These are phyloP conservation scores for Taiozyma onychis DNA, from an alignment of 1,139 yeast genomes.

Conservation along the genomic window DNA sequence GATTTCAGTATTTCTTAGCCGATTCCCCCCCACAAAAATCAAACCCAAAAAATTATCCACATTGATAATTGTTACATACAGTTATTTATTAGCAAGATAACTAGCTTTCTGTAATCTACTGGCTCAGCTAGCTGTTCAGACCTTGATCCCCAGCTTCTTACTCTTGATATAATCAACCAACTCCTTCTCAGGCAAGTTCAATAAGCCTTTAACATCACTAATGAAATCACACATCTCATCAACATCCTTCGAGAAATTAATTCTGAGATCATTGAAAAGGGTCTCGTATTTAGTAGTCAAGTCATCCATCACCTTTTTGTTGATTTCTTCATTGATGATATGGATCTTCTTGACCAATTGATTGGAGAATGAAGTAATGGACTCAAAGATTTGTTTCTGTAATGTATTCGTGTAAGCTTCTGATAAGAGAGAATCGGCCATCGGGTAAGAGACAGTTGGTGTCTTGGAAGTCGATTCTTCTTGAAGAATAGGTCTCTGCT, in stretches of 20 bases:
- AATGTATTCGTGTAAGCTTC: conserved; percentile 29
- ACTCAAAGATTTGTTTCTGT: conserved; percentile 30
- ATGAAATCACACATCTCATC: conserved; percentile 29
- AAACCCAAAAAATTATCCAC: no score
- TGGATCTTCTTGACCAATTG: conserved; percentile 28
- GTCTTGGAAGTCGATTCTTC: neutral
- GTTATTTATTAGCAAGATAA: no score
- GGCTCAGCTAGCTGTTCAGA: neutral
- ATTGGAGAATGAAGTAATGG: conserved; percentile 28
- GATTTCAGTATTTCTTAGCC: no score
- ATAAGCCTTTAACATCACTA: conserved; percentile 28
- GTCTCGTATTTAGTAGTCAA: conserved; percentile 29
- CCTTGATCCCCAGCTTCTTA: conserved; percentile 16
- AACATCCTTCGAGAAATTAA: conserved; percentile 29
- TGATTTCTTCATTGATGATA: conserved; percentile 31
- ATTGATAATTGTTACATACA: no score
- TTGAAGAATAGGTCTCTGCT: neutral
- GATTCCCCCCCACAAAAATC: no score
- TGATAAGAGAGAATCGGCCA: conserved; percentile 12
- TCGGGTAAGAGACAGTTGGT: neutral
- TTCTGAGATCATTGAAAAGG: conserved; percentile 27
- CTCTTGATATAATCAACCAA: conserved; percentile 24
- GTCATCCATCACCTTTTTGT: conserved; percentile 27
- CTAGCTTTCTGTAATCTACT: neutral
- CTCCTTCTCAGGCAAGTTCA: conserved; percentile 30